These are phyloP conservation scores for Talaromyces nanjingensis DNA, from an alignment of 495 filamentous ascomycete genomes.

Conservation along the genomic window DNA sequence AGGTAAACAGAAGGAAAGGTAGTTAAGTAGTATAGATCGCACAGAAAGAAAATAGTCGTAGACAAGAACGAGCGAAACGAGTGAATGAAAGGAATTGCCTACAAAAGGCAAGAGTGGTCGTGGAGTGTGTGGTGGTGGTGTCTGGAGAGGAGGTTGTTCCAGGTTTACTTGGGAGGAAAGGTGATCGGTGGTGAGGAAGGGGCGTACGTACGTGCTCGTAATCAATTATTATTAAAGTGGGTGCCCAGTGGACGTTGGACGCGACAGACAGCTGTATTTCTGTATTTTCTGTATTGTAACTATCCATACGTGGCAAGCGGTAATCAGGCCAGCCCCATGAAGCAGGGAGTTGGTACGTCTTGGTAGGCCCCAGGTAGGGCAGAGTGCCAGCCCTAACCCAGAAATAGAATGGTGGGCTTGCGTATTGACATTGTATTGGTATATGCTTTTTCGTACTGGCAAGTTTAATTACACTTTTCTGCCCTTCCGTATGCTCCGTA, in stretches of 20 bases:
- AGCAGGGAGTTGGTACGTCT: background rate
- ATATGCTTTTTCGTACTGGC: background rate
- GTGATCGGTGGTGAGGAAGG: background rate
- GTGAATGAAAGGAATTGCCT: conserved; percentile 12
- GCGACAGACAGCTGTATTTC: background rate
- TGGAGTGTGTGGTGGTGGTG: background rate
- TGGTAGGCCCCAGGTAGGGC: too few species aligned
- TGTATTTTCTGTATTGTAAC: background rate
- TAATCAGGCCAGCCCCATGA: background rate
- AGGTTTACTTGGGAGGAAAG: background rate
- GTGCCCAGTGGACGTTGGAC: background rate
- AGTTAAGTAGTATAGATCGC: conserved; percentile 9
- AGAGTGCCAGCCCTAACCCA: background rate
- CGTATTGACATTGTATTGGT: background rate
- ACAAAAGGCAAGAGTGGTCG: background rate
- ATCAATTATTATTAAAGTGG: background rate
- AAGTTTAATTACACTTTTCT: background rate
- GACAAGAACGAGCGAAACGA: conserved; percentile 14
- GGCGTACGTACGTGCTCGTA: background rate
- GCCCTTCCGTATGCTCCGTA: background rate
- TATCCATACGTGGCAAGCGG: background rate
- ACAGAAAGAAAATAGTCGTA: conserved; percentile 19
- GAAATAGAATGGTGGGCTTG: background rate
- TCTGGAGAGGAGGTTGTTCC: background rate
- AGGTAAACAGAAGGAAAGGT: conserved; percentile 16